phyloP scores from a whole-genome alignment of 305 asterid species.

The Lippia alba region DNA sequence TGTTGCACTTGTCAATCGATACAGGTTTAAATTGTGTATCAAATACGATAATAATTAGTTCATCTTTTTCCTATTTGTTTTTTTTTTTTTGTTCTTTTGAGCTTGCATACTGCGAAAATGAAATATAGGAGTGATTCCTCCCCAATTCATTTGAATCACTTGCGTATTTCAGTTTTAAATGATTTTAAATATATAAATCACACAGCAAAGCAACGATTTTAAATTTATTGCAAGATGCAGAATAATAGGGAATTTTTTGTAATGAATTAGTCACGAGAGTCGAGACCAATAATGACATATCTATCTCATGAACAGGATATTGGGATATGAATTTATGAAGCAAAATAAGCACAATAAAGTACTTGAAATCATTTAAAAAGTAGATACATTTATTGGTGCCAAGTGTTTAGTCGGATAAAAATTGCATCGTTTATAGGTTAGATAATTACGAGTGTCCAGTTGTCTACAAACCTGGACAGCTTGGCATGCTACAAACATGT shows the following conservation, averaged over 20 bases:
- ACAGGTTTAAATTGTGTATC: no score
- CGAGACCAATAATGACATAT: no score
- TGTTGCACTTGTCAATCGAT: no score
- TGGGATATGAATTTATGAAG: neutral
- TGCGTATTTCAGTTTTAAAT: no score
- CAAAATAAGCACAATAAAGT: neutral
- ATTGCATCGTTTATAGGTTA: no score
- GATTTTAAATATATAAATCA: neutral
- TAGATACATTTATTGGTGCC: no score
- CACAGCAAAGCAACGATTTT: neutral
- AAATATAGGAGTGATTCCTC: neutral
- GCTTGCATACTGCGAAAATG: neutral
- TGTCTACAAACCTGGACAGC: no score
- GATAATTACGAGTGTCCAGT: no score
- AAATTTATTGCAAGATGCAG: neutral
- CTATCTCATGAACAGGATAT: neutral
- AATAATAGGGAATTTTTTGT: neutral
- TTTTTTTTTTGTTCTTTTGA: no score
- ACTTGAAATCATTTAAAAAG: neutral
- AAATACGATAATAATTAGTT: no score
- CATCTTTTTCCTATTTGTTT: neutral
- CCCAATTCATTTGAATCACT: neutral
- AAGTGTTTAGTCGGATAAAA: no score
- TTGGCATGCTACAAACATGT: no score
- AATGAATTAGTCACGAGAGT: neutral